A percentile compares a stretch with the other conserved stretches of the same genome.
Conservation (phyloP, 345 rosid genomes). For the Ricinus communis region DNA sequence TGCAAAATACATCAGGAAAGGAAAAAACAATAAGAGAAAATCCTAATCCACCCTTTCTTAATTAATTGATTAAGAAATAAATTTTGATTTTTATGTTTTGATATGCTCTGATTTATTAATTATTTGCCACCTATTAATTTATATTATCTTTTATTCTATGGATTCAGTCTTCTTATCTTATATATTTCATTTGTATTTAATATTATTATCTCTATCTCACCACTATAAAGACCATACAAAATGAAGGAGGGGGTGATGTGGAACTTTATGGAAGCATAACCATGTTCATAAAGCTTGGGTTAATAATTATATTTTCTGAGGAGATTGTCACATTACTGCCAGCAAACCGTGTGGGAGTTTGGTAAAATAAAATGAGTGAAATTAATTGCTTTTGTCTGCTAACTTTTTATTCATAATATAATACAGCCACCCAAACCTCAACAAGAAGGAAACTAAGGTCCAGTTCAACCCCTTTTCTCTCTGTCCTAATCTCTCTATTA, state of each 20-base stretch:
- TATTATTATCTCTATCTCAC: no score
- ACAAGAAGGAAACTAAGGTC: neutral
- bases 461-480: no score
- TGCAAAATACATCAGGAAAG: neutral
- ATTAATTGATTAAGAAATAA: neutral
- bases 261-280: neutral
- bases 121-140: neutral
- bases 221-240: neutral
- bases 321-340: neutral
- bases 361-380: neutral
- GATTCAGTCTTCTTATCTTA: neutral
- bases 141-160: slow-evolving; percentile 7
- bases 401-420: neutral
- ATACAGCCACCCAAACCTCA: neutral
- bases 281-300: neutral
- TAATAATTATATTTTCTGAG: neutral
- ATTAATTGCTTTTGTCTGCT: slow-evolving; percentile 8
- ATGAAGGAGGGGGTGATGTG: no score
- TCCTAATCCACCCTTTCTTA: no score
- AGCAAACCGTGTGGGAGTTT: neutral
- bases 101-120: no score
- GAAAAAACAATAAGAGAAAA: no score
- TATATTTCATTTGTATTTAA: neutral
- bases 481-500: no score
- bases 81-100: neutral